Evolutionary conservation across 805 yeast species (phyloP), one percentile per base, ranked within the genome.

Genomic region (Clavispora asparagi): DNA sequence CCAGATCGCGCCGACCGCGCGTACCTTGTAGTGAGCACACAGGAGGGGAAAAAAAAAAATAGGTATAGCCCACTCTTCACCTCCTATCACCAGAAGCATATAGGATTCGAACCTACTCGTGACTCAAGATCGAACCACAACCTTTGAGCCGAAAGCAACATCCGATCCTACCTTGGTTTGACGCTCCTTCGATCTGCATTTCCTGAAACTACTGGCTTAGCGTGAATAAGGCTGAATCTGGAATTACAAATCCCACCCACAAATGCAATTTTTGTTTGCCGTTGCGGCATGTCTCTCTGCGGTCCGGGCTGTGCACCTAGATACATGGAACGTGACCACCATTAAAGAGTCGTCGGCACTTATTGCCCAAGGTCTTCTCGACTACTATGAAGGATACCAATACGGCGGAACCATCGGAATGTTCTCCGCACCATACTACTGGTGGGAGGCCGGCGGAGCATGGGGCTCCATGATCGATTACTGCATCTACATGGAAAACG

Each of bases 361-460:
- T 40, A 70, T 90, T 16, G 82, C 83, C 2, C 63, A 73, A 39
- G 97, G 97, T 51, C 68, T 88, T 46, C 73, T 90, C 72, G 91
- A 87, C 68, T 90, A 90, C 64, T 90, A 90, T 60, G 81, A 77
- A 13, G 92, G 95, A 35, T 58, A 63, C 51, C 62, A 74, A 31
- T 63, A 73, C 38, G 97, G 97, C 31, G 85, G 91, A 8, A 78
- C 90, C 5, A 72, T 87, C 26, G 99, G 98, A 38, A 82, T 86
- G 90, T 91, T 94, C 64, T 71, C 83, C 11, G 70, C 74, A 60
- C 98, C 98, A 0, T 91, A 92, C 74, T 92, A 92, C 74, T 92
- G 98, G 99, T 91, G 97, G 97, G 89, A 90, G 69, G 96, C 97
- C 9, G 98, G 98, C 54, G 95, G 91, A 50, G 96, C 92, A 1